Evolutionary conservation across 2,329 filamentous ascomycete species (phyloP).

Genomic region (Coniochaeta ligniaria): DNA sequence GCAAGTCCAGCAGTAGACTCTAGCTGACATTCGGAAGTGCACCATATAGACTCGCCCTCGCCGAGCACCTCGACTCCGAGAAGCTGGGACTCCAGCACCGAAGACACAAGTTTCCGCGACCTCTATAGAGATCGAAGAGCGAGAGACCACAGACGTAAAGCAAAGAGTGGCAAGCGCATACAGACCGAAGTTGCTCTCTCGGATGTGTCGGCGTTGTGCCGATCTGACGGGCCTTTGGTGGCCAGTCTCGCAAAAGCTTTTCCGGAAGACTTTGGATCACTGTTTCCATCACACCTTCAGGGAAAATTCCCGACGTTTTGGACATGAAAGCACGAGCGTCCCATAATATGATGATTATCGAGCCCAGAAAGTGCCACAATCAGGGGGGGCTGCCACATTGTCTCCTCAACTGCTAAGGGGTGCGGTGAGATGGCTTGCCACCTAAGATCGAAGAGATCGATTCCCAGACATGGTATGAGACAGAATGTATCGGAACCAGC

Average conservation of each 20-base stretch:
- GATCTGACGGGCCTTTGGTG: not conserved
- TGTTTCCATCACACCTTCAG: not conserved
- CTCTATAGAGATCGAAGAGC: not conserved
- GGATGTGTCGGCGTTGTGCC: not conserved
- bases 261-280: not conserved
- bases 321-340: no score
- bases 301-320: not conserved
- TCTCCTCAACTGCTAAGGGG: no score
- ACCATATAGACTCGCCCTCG: no score
- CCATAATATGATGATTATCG: no score
- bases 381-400: no score
- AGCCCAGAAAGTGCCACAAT: no score
- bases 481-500: no score
- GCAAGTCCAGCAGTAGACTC: not conserved
- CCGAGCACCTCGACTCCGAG: no score
- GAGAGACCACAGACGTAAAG: not conserved
- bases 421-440: not conserved
- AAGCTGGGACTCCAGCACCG: no score
- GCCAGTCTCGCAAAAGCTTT: not conserved
- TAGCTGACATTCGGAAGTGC: no score
- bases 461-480: no score
- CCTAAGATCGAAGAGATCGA: not conserved
- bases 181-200: not conserved
- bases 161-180: not conserved
- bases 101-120: no score